phyloP scores from a whole-genome alignment of 192 early-diverging fungal genomes.

The Coemansia sp. region DNA sequence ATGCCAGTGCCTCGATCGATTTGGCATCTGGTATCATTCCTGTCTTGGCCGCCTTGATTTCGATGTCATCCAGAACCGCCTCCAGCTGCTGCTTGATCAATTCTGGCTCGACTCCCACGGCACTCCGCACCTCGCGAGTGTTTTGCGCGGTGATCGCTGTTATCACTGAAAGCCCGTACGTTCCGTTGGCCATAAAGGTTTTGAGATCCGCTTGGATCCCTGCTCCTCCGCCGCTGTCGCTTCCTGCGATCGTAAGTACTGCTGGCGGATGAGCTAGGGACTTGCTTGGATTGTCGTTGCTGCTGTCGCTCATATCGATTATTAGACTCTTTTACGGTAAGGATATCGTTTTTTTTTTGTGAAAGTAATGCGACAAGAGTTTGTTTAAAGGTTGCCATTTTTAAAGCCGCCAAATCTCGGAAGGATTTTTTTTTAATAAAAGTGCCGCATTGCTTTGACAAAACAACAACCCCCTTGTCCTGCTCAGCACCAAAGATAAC shows the following conservation, averaged over 20 bases:
- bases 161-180: slow-evolving; percentile 75
- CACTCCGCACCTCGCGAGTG: slow-evolving; percentile 75
- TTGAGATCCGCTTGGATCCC: slow-evolving; percentile 92
- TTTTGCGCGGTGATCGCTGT: slow-evolving; percentile 88
- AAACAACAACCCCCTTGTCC: too few relatives aligned
- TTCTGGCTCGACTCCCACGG: slow-evolving; percentile 60
- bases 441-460: too few relatives aligned
- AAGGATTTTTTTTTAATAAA: too few relatives aligned
- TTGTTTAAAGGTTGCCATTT: too few relatives aligned
- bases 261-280: slow-evolving; percentile 8
- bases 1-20: slow-evolving; percentile 65
- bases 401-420: too few relatives aligned
- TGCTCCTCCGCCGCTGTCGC: slow-evolving; percentile 70
- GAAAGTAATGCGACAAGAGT: too few relatives aligned
- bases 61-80: slow-evolving; percentile 77
- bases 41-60: slow-evolving; percentile 73
- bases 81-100: slow-evolving; percentile 73
- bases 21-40: slow-evolving; percentile 75
- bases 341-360: neutral
- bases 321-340: neutral
- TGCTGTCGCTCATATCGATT: neutral
- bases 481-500: too few relatives aligned
- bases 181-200: slow-evolving; percentile 73
- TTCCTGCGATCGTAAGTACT: slow-evolving; percentile 68
- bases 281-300: neutral